Conservation (phyloP, 2,329 filamentous ascomycete species). For the Aspergillus neotritici region DNA sequence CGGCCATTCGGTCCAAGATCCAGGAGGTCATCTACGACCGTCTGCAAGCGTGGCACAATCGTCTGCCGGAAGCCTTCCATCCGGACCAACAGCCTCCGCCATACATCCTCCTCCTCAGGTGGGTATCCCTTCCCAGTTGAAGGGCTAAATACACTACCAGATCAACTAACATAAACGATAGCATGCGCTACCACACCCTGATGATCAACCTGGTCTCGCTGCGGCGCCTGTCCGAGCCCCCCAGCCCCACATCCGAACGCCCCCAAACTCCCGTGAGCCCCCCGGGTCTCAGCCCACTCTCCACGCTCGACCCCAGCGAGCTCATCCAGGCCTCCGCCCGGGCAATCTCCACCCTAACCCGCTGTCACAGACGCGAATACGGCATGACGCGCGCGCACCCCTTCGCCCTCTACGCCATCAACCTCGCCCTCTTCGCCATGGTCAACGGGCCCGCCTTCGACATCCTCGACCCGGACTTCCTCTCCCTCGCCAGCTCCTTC, state of each 20-base stretch:
- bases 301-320: constrained; percentile 18
- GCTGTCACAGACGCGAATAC: constrained; percentile 29
- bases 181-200: constrained; percentile 33
- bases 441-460: constrained; percentile 26
- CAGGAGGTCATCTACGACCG: constrained; percentile 27
- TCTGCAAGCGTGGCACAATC: constrained; percentile 26
- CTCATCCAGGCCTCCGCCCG: constrained; percentile 28
- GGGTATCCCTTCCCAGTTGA: constrained; percentile 1
- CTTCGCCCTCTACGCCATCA: constrained; percentile 36
- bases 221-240: constrained; percentile 14
- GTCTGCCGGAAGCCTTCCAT: constrained; percentile 27
- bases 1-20: constrained; percentile 14
- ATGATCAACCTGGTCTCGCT: constrained; percentile 34
- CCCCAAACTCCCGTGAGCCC: constrained; percentile 28
- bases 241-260: constrained; percentile 14
- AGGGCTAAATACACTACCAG: background rate
- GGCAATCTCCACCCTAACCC: constrained; percentile 25
- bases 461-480: constrained; percentile 31
- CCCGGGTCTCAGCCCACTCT: constrained; percentile 12
- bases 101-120: constrained; percentile 32
- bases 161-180: constrained; percentile 5
- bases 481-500: constrained; percentile 31
- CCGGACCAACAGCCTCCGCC: constrained; percentile 23
- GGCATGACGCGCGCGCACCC: constrained; percentile 32
- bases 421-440: constrained; percentile 33